Base-by-base conservation (phyloP, 208 protist species). In the Wallacemonas rigidus region DNA sequence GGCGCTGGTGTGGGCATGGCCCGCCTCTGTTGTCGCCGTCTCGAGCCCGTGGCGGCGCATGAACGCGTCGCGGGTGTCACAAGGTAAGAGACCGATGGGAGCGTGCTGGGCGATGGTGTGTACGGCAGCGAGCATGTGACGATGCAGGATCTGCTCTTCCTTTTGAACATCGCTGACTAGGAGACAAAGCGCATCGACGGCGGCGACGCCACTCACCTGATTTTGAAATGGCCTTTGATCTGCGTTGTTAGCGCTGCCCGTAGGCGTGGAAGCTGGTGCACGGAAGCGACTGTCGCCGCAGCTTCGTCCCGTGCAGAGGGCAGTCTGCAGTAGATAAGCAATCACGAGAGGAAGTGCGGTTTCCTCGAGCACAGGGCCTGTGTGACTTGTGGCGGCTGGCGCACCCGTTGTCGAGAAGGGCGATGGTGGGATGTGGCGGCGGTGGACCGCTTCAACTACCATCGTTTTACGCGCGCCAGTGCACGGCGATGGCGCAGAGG, bases 51-150 rank as follows among this genome's bases (percentile, higher is more conserved):
- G 64, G 44, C 53, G 60, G 12, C 57, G 53, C 63, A 72, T 4
- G n/a, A 72, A 63, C 12, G 3, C 1, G 48, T 5, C 44, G 54
- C 58, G 67, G 64, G 68, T 39, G 47, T 79, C 67, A 40, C 44
- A 45, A 0, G 64, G 40, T 1, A 55, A 4, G 14, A 72, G 44
- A 3, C 54, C 75, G 6, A 73, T 69, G 15, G 60, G 53, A 26
- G 72, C 60, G 47, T 77, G 55, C 48, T 75, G 70, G 2, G 71
- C 72, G 9, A 71, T 55, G 45, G 69, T 69, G 50, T 54, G 69
- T 11, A 81, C 44, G 43, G 80, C 80, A 4, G 41, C 50, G 3
- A 64, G 61, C 76, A 85, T 85, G 62, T 76, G 68, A 3, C 57
- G 72, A 64, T 77, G 77, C 47, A 85, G 45, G 14, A 73, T 58